Evolutionary conservation across 352 stramenopile genomes (phyloP), one percentile per base, ranked within the genome.

Genomic region (Lagenidium giganteum): DNA sequence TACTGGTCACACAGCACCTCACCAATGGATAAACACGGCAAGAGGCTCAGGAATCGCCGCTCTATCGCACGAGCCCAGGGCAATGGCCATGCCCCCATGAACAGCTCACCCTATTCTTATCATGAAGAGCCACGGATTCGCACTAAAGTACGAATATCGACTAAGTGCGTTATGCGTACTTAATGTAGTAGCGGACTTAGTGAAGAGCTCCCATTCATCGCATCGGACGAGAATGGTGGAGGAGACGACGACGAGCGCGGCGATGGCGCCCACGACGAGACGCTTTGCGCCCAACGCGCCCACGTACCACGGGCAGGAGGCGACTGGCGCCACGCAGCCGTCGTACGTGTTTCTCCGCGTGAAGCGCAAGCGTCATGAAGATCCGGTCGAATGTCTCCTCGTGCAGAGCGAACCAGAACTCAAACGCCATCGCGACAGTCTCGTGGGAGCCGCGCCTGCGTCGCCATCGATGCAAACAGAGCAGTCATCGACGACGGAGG

Each of bases 331-430:
- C 7, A 22, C 31, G n/a, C 5, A 28, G 37, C 61, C 65, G 20
- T 71, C 70, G 38, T 61, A 67, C 21, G 80, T 93, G 21, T 83
- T 93, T 26, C 40, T 93, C 41, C 78, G 81, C 14, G 62, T 93
- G 22, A 93, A 93, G 54, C 81, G 81, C 47, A 87, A 87, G 54
- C 77, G 81, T 36, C 84, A 74, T n/a, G 81, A 90, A 29, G 64
- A 84, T n/a, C 77, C 75, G 2, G 57, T 91, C 41, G 76, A 86
- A 44, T 54, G 52, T 37, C 51, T 93, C 4, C 57, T 89, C 37
- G 71, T 93, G 20, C 72, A 83, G 33, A 67, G 67, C 21, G 61
- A 86, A 30, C 50, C 39, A 3, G 46, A 67, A 30, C 27, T 41
- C 21, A 62, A 63, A 33, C 35, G 28, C 11, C 46, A 43, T 8